Evolutionary conservation across 2,329 filamentous ascomycete genomes (phyloP).

Genomic region (Raffaelea deltoideospora): DNA sequence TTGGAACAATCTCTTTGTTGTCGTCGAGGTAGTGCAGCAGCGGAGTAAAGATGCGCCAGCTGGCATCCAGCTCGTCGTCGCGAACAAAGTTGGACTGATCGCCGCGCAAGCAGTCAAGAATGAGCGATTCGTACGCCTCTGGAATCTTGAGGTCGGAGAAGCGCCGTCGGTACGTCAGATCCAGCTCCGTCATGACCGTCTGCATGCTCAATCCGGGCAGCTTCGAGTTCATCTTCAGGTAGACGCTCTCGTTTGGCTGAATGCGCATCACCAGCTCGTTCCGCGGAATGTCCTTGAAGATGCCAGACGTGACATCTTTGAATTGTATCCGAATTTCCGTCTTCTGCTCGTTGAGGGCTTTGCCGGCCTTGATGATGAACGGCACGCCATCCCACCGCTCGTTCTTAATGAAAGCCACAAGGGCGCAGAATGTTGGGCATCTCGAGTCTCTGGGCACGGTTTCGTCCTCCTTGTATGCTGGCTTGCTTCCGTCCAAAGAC

Average conservation of each 20-base stretch:
- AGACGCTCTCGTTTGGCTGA: slow-evolving; percentile 97
- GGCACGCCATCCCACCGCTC: slow-evolving; percentile 98
- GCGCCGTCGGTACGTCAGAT: slow-evolving; percentile 91
- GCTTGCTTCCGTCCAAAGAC: slow-evolving; percentile 91
- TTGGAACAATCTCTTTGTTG: slow-evolving; percentile 98
- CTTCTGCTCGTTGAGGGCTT: slow-evolving; percentile 98
- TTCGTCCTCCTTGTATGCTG: slow-evolving; percentile 95
- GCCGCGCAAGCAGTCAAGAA: slow-evolving; percentile 93
- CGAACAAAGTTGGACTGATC: slow-evolving; percentile 99
- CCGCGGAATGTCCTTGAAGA: slow-evolving; percentile 98
- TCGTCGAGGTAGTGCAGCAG: slow-evolving; percentile 96
- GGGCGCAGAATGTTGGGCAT: slow-evolving; percentile 94
- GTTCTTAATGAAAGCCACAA: slow-evolving; percentile 98
- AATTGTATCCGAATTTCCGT: slow-evolving; percentile 98
- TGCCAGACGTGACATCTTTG: slow-evolving; percentile 97
- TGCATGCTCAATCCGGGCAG: slow-evolving; percentile 97
- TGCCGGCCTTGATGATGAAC: slow-evolving; percentile 98
- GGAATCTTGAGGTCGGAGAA: slow-evolving; percentile 99
- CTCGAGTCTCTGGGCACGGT: slow-evolving; percentile 94
- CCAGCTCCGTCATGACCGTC: slow-evolving; percentile 95
- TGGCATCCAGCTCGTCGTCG: slow-evolving; percentile 91
- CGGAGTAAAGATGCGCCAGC: slow-evolving; percentile 97
- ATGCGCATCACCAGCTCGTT: slow-evolving; percentile 99
- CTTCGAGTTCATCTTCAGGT: slow-evolving; percentile 99
- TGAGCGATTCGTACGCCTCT: slow-evolving; percentile 95